Conservation (phyloP, 352 stramenopile species). For the Phytophthora litchii region DNA sequence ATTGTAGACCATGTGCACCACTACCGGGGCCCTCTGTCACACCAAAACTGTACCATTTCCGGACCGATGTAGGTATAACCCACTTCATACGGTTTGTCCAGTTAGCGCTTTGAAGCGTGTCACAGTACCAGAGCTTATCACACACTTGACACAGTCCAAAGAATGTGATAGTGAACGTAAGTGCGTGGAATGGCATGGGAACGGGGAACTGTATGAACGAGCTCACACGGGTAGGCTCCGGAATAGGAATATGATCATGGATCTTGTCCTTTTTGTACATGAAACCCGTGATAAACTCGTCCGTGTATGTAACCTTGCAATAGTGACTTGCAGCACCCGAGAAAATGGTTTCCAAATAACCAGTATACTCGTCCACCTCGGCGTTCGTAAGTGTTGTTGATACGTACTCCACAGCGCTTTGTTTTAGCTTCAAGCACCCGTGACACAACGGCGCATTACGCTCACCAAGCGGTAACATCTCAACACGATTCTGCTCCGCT, state of each 20-base stretch:
- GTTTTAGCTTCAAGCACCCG: conserved; percentile 82
- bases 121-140: conserved; percentile 90
- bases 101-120: conserved; percentile 83
- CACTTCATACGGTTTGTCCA: conserved; percentile 91
- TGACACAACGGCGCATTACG: conserved; percentile 82
- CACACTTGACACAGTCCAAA: conserved; percentile 87
- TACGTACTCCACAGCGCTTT: conserved; percentile 82
- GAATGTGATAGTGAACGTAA: conserved; percentile 88
- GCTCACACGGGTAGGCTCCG: conserved; percentile 82
- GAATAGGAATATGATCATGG: conserved; percentile 89
- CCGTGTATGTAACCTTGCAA: conserved; percentile 85
- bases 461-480: conserved; percentile 84
- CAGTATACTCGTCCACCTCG: conserved; percentile 65
- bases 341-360: conserved; percentile 88
- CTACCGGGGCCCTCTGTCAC: conserved; percentile 78
- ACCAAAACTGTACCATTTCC: conserved; percentile 90
- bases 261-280: conserved; percentile 93
- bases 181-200: conserved; percentile 87
- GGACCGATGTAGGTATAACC: conserved; percentile 85
- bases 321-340: conserved; percentile 78
- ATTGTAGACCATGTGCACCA: conserved; percentile 85
- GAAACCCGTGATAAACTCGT: conserved; percentile 88
- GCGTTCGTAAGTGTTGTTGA: conserved; percentile 59
- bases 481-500: conserved; percentile 78
- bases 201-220: conserved; percentile 91